Conservation (phyloP, 2,329 filamentous ascomycete genomes). For the Canariomyces notabilis region DNA sequence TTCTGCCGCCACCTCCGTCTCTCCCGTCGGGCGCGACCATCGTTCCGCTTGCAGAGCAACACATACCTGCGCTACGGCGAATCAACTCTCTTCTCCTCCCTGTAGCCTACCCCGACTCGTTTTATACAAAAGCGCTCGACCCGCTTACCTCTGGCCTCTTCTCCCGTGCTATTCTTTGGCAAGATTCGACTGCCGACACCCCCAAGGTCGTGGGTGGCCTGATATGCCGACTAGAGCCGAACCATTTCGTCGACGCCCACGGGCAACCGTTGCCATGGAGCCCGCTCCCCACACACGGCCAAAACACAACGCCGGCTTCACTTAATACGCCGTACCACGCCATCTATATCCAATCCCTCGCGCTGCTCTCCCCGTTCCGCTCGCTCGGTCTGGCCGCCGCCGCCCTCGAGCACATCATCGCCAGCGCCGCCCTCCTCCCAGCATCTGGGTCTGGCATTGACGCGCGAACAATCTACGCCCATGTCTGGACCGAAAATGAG, state of each 20-base stretch:
- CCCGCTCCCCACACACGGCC: background rate
- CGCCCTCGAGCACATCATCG: constrained; percentile 49
- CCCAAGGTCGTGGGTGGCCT: constrained; percentile 56
- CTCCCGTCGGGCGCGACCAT: constrained; percentile 48
- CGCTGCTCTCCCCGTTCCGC: constrained; percentile 59
- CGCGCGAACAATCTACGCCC: constrained; percentile 50
- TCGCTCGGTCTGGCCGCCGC: constrained; percentile 54
- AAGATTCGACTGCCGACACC: constrained; percentile 34
- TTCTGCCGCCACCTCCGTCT: constrained; percentile 33
- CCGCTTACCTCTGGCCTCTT: constrained; percentile 46
- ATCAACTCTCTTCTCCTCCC: constrained; percentile 62
- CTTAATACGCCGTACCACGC: constrained; percentile 34
- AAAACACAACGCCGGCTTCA: constrained; percentile 1
- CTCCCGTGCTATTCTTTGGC: constrained; percentile 57
- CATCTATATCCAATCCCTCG: constrained; percentile 62
- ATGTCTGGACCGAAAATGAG: constrained; percentile 64
- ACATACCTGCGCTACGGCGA: constrained; percentile 55
- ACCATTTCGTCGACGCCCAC: constrained; percentile 29
- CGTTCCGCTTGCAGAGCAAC: constrained; percentile 43
- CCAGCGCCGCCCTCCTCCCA: constrained; percentile 34
- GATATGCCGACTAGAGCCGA: constrained; percentile 57
- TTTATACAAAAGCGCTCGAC: constrained; percentile 53
- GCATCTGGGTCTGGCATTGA: constrained; percentile 33
- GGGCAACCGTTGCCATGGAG: constrained; percentile 13
- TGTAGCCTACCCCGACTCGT: constrained; percentile 58